These are phyloP conservation scores for Ricinus communis DNA, from an alignment of 345 rosid genomes.

Conservation along the genomic window DNA sequence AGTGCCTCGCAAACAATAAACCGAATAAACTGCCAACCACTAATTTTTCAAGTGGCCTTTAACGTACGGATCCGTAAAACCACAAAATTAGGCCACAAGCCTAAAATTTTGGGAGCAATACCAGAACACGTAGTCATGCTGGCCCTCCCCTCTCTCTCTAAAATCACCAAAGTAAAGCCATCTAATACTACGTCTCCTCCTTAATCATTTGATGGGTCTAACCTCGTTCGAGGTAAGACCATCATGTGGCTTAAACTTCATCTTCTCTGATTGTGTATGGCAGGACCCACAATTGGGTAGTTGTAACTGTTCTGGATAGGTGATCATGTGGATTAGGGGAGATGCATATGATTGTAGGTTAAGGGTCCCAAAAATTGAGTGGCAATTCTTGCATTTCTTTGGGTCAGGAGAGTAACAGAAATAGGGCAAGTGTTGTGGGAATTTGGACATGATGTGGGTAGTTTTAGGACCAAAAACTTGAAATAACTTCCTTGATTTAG, in stretches of 20 bases:
- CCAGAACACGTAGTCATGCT: neutral
- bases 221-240: neutral
- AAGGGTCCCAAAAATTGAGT: neutral
- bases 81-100: constrained; percentile 13
- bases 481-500: neutral
- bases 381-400: neutral
- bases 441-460: neutral
- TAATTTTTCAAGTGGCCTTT: constrained; percentile 7
- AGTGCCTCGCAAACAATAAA: neutral
- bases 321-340: neutral
- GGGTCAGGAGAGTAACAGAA: neutral
- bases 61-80: constrained; percentile 2
- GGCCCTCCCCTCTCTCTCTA: too few species aligned
- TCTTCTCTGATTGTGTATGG: neutral
- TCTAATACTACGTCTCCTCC: neutral
- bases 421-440: neutral
- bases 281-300: neutral
- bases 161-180: neutral
- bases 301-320: neutral
- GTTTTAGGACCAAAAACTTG: too few species aligned
- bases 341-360: neutral
- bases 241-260: neutral
- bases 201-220: constrained; percentile 4
- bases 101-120: neutral
- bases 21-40: constrained; percentile 3